Evolutionary conservation across 306 rosid species (phyloP), one percentile per base, ranked within the genome.

Genomic region (Herpetospermum pedunculosum): DNA sequence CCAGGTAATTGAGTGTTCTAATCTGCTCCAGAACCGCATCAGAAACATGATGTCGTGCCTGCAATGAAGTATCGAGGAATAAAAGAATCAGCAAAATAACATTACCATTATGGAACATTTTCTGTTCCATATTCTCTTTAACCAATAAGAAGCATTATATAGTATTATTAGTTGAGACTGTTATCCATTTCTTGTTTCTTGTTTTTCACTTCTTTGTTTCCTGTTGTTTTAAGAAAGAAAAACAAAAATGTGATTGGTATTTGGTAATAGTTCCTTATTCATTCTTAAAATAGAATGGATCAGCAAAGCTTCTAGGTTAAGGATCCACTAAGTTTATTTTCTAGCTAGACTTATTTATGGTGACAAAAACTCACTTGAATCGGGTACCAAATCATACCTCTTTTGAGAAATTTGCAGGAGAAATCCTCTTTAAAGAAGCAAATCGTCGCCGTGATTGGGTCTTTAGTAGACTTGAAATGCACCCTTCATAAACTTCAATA

Each of bases 381-480:
- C 0, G 32, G 15, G 32, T 21, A 28, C 28, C n/a, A 9, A 23
- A 37, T 9, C 21, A 1, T 32, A 86, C 99, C 97, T 89, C 89
- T 74, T 85, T 95, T 13, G 99, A 81, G 78, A 91, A 91, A 85
- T 89, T 95, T 81, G 87, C 96, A 0, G 99, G 99, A 32, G 92
- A 78, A 58, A 91, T 84, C 81, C 84, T 87, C 85, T 84, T 89
- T 82, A 95, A 80, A 84, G 97, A 95, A 63, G 85, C 0, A 21
- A 59, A 35, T 30, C 92, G 95, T 48, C 97, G 79, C 4, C 60
- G 77, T 67, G 89, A 47, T 77, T 95, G 97, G 68, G 84, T 5
- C 83, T 83, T 85, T 41, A 96, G 78, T 77, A 95, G 79, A 83
- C 74, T 85, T 52, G 96, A 87, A 75, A 88, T 87, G 85, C 99